A percentile compares a stretch with the other conserved stretches of the same genome.
These are phyloP conservation scores for Fusarium secorum DNA, from an alignment of 2,329 filamentous ascomycete genomes.

Conservation along the genomic window DNA sequence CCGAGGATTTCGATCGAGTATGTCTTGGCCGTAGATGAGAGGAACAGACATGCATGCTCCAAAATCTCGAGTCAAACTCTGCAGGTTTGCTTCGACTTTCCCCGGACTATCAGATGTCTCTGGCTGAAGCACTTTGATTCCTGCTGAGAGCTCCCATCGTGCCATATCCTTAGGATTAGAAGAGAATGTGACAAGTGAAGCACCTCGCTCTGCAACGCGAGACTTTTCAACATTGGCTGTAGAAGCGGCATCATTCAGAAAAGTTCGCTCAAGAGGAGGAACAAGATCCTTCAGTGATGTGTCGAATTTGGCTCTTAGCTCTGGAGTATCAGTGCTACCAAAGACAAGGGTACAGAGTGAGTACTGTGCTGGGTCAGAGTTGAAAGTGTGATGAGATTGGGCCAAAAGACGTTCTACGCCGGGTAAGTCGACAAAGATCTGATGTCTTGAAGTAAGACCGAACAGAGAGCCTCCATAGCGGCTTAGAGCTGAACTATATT, in stretches of 20 bases:
- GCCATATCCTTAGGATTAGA: slow-evolving; percentile 6
- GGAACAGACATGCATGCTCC: slow-evolving; percentile 37
- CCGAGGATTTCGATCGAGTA: slow-evolving; percentile 18
- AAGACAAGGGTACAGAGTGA: slow-evolving; percentile 29
- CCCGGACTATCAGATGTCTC: neutral
- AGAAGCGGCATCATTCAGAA: slow-evolving; percentile 33
- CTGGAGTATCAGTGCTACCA: slow-evolving; percentile 1
- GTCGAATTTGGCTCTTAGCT: slow-evolving; percentile 11
- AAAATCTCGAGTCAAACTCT: slow-evolving; percentile 29
- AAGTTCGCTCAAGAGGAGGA: slow-evolving; percentile 20
- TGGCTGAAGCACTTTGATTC: neutral
- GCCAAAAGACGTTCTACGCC: slow-evolving; percentile 26
- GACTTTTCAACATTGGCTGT: slow-evolving; percentile 30
- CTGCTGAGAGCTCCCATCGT: slow-evolving; percentile 31
- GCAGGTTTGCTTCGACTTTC: slow-evolving; percentile 16
- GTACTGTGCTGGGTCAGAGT: slow-evolving; percentile 9
- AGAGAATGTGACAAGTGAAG: slow-evolving; percentile 27
- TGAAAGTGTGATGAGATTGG: slow-evolving; percentile 22
- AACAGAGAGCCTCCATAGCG: slow-evolving; percentile 31
- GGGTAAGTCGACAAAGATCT: slow-evolving; percentile 23
- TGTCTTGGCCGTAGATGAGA: slow-evolving; percentile 32
- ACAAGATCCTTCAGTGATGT: slow-evolving; percentile 12
- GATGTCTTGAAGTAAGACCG: slow-evolving; percentile 29
- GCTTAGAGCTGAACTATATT: slow-evolving; percentile 4
- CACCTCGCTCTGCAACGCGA: slow-evolving; percentile 10